phyloP scores from a whole-genome alignment of 352 stramenopile genomes.

The Halophytophthora batemanensis region DNA sequence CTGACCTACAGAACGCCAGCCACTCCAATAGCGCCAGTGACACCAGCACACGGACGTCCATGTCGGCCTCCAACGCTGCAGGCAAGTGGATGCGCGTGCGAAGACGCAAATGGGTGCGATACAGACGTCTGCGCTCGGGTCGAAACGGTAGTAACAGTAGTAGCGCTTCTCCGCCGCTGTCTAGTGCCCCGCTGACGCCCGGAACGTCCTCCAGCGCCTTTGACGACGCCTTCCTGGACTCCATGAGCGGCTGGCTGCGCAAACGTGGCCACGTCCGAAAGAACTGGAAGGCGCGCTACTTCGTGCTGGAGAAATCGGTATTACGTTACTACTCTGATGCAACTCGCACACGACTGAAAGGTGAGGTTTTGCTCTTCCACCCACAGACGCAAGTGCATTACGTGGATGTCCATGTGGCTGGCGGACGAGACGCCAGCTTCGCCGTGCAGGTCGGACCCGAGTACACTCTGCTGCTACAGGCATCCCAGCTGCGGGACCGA shows the following conservation, averaged over 20 bases:
- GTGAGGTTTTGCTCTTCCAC: conserved; percentile 78
- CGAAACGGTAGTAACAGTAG: neutral
- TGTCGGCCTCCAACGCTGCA: conserved; percentile 19
- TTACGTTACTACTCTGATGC: conserved; percentile 67
- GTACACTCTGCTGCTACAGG: conserved; percentile 64
- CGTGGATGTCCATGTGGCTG: conserved; percentile 57
- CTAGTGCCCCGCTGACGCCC: neutral
- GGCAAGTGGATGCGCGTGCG: conserved; percentile 48
- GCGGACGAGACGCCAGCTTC: conserved; percentile 54
- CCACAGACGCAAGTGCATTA: conserved; percentile 64
- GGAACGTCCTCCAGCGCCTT: conserved; percentile 34
- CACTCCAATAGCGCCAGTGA: neutral
- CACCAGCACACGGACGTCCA: conserved; percentile 5
- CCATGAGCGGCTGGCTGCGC: conserved; percentile 64
- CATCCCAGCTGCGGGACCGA: conserved; percentile 47
- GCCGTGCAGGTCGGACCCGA: conserved; percentile 55
- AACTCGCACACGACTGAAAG: conserved; percentile 49
- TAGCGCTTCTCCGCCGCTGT: neutral
- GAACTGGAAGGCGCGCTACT: conserved; percentile 79
- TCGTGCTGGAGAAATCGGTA: conserved; percentile 66
- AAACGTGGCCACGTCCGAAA: conserved; percentile 72
- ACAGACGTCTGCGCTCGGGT: conserved; percentile 34
- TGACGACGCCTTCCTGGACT: conserved; percentile 69
- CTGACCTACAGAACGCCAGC: neutral
- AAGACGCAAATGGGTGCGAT: conserved; percentile 67